These are phyloP conservation scores for Jatropha curcas DNA, from an alignment of 345 rosid genomes.

Conservation along the genomic window DNA sequence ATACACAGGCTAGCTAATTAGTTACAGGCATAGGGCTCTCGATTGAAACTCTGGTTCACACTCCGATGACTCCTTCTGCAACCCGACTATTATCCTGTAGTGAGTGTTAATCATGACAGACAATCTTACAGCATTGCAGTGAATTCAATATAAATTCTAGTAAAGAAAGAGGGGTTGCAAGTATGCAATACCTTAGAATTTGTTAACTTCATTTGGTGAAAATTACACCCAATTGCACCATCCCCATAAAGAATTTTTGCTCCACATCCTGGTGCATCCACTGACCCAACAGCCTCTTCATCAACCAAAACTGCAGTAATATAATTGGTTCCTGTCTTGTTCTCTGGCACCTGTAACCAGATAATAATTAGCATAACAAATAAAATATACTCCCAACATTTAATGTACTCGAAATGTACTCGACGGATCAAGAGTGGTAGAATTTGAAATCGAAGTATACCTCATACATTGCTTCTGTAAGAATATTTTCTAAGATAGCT, in stretches of 20 bases:
- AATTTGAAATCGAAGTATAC: conserved; percentile 40
- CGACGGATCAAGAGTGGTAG: too few species aligned
- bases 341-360: conserved; percentile 27
- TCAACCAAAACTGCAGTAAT: conserved; percentile 26
- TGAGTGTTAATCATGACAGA: neutral
- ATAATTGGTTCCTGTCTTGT: conserved; percentile 3
- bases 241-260: conserved; percentile 24
- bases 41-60: conserved; percentile 14
- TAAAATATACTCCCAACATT: too few species aligned
- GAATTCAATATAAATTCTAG: neutral
- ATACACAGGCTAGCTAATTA: neutral
- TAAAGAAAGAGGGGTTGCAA: neutral
- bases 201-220: neutral
- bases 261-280: conserved; percentile 42
- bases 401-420: too few species aligned
- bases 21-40: conserved; percentile 27
- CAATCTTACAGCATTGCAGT: too few species aligned
- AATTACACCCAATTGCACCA: conserved; percentile 22
- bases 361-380: neutral
- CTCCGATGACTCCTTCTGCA: conserved; percentile 8
- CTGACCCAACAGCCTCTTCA: conserved; percentile 57
- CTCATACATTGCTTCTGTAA: conserved; percentile 96
- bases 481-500: conserved; percentile 84
- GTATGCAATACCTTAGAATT: conserved; percentile 2
- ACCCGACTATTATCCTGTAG: conserved; percentile 22